These are phyloP conservation scores for Crucibulum parvulum DNA, from an alignment of 1,284 basidiomycete genomes.

Conservation along the genomic window DNA sequence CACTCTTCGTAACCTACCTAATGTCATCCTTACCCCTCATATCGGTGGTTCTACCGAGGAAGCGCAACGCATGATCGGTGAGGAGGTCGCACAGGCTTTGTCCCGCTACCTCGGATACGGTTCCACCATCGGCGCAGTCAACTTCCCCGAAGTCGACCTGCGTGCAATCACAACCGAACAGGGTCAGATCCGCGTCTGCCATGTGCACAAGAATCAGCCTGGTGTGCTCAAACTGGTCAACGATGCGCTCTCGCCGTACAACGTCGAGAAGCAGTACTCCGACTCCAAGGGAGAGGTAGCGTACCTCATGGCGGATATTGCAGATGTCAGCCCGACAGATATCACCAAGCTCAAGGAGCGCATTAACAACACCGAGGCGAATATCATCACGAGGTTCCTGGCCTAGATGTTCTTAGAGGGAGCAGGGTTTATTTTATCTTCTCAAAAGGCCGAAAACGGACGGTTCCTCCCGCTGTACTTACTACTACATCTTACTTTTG, in stretches of 20 bases:
- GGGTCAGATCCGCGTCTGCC: constrained; percentile 88
- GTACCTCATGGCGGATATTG: constrained; percentile 96
- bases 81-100: constrained; percentile 90
- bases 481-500: constrained; percentile 14
- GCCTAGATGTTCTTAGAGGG: constrained; percentile 45
- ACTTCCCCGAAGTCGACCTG: constrained; percentile 99
- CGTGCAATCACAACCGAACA: constrained; percentile 91
- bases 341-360: constrained; percentile 84
- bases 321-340: constrained; percentile 86
- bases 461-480: constrained; percentile 26
- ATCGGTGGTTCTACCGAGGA: constrained; percentile 99
- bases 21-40: constrained; percentile 96
- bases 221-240: constrained; percentile 98
- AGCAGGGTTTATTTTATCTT: not conserved
- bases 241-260: constrained; percentile 91
- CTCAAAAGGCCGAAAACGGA: constrained; percentile 33
- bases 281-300: constrained; percentile 96
- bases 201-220: constrained; percentile 97
- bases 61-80: constrained; percentile 97
- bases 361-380: constrained; percentile 84
- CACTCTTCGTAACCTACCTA: constrained; percentile 76
- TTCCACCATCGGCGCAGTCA: constrained; percentile 91
- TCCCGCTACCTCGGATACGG: constrained; percentile 94
- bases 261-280: constrained; percentile 99
- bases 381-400: constrained; percentile 89